Conservation (phyloP, 305 asterid species). For the Coffea humblotiana region DNA sequence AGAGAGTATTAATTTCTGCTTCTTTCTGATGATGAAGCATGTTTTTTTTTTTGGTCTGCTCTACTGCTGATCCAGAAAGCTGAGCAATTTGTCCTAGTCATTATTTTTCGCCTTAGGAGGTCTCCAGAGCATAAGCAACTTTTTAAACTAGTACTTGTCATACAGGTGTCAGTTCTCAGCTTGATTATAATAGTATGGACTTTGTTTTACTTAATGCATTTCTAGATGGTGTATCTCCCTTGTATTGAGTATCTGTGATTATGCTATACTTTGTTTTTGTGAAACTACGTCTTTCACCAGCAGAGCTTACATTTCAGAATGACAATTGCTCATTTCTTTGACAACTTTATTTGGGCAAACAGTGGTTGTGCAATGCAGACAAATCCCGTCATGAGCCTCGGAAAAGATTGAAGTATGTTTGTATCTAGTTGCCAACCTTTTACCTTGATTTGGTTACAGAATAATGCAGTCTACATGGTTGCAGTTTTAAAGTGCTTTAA, state of each 20-base stretch:
- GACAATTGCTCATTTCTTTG: slow-evolving; percentile 21
- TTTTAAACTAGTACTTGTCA: not conserved
- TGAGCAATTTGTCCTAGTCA: not conserved
- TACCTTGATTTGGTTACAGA: slow-evolving; percentile 3
- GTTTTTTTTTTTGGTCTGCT: not conserved
- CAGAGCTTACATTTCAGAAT: not conserved
- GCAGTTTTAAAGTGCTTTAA: slow-evolving; percentile 16
- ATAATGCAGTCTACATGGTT: not conserved
- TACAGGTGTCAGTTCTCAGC: not conserved
- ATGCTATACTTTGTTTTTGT: too few relatives aligned
- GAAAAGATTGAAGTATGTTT: slow-evolving; percentile 76
- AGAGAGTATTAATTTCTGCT: not conserved
- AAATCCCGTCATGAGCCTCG: slow-evolving; percentile 94
- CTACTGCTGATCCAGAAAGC: not conserved
- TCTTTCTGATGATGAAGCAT: not conserved
- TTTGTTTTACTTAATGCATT: not conserved
- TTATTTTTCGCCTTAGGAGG: not conserved
- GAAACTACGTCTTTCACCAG: not conserved
- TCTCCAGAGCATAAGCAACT: not conserved
- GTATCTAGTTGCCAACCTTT: slow-evolving; percentile 15
- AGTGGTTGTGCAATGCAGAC: slow-evolving; percentile 99
- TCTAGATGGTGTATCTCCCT: not conserved
- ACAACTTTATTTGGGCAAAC: slow-evolving; percentile 32
- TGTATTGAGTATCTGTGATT: not conserved
- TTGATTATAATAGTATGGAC: not conserved